Evolutionary conservation across 2,329 filamentous ascomycete species (phyloP).

Genomic region (Alternaria gaisen): DNA sequence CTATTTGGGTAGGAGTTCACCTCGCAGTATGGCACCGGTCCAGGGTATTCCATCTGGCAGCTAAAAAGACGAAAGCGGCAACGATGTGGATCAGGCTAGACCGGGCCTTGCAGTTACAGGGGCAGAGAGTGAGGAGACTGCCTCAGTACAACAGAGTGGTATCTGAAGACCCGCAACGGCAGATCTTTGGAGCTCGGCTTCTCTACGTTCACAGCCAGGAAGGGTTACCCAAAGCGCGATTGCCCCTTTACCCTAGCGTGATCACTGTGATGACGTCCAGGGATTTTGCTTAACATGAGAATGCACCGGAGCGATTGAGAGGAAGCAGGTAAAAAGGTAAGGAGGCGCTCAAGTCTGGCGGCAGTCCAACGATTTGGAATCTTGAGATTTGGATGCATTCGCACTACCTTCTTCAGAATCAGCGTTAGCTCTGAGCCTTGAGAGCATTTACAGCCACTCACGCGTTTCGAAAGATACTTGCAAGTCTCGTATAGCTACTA

Average conservation of each 20-base stretch:
- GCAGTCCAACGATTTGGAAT: neutral
- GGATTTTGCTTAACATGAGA: neutral
- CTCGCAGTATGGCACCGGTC: too few species aligned
- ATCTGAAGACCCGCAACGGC: neutral
- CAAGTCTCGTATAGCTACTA: neutral
- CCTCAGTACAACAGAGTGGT: neutral
- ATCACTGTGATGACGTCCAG: neutral
- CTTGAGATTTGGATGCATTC: neutral
- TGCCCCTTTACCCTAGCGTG: neutral
- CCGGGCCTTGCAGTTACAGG: neutral
- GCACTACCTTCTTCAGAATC: neutral
- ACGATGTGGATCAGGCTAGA: neutral
- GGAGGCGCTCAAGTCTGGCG: neutral
- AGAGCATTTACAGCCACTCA: neutral
- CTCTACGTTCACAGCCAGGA: neutral
- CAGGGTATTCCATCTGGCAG: too few species aligned
- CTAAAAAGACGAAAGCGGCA: neutral
- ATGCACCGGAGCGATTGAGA: neutral
- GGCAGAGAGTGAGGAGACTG: neutral
- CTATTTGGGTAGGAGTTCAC: too few species aligned
- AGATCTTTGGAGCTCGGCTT: neutral
- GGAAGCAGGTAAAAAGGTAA: neutral
- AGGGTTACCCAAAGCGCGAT: neutral
- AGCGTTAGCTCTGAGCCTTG: neutral
- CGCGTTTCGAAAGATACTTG: neutral